These are phyloP conservation scores for Phaffomyces antillensis DNA, from an alignment of 805 yeast genomes.

Conservation along the genomic window DNA sequence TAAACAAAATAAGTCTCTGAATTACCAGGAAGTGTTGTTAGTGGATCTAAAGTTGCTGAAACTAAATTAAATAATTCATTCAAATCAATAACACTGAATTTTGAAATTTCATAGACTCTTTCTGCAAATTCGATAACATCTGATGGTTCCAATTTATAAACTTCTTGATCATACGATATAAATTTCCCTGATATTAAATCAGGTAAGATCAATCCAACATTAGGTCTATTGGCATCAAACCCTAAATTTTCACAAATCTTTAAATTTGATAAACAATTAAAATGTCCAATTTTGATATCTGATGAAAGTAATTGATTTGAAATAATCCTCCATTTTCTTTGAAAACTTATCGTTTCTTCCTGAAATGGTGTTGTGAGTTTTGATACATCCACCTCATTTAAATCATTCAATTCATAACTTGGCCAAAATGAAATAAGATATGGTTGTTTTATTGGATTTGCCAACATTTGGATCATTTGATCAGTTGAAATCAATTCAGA, in stretches of 20 bases:
- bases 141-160: constrained; percentile 20
- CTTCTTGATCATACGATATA: constrained; percentile 24
- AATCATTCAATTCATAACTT: constrained; percentile 32
- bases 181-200: constrained; percentile 36
- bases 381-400: constrained; percentile 26
- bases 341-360: constrained; percentile 42
- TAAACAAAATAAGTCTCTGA: constrained; percentile 48
- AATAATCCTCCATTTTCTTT: constrained; percentile 50
- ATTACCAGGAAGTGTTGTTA: constrained; percentile 12
- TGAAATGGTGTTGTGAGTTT: constrained; percentile 37
- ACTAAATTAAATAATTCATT: constrained; percentile 13
- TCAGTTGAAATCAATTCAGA: constrained; percentile 34
- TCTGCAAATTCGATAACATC: constrained; percentile 37
- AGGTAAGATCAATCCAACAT: constrained; percentile 47
- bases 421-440: constrained; percentile 64
- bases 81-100: constrained; percentile 26
- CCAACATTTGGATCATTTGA: constrained; percentile 40
- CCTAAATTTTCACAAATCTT: constrained; percentile 49
- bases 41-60: neutral
- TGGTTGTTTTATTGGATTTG: constrained; percentile 37
- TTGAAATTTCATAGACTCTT: constrained; percentile 40
- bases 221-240: constrained; percentile 32
- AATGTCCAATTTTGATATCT: constrained; percentile 41
- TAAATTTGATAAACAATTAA: constrained; percentile 49
- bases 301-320: constrained; percentile 38